Evolutionary conservation across 2,329 filamentous ascomycete genomes (phyloP).

Genomic region (Zymoseptoria passerinii): DNA sequence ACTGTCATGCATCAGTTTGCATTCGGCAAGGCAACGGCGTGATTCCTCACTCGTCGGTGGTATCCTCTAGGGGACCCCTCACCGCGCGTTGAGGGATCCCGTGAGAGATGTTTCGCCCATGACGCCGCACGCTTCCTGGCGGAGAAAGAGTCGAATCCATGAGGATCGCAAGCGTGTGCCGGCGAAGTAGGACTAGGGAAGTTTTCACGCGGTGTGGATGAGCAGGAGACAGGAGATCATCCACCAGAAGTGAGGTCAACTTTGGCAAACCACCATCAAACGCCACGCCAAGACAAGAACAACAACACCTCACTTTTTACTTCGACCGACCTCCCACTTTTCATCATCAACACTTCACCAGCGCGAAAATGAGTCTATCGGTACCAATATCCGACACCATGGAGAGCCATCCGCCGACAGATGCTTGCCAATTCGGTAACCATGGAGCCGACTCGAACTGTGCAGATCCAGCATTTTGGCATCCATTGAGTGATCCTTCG

Average conservation of each 20-base stretch:
- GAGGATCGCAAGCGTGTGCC: not conserved
- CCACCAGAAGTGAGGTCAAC: not conserved
- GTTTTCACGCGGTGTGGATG: too few species aligned
- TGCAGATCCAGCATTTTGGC: not conserved
- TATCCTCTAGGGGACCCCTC: conserved; percentile 63
- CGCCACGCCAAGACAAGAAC: not conserved
- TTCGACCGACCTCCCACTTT: too few species aligned
- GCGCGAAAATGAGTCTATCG: too few species aligned
- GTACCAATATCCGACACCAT: too few species aligned
- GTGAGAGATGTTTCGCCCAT: conserved; percentile 26
- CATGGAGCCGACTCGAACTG: not conserved
- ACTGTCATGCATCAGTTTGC: conserved; percentile 19
- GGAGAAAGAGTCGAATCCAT: conserved; percentile 24
- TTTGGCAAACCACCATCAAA: too few species aligned
- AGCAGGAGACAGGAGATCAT: not conserved
- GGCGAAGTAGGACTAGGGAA: too few species aligned
- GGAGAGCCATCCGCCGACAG: too few species aligned
- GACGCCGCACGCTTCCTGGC: conserved; percentile 22
- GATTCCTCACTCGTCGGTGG: conserved; percentile 56
- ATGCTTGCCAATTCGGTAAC: too few species aligned
- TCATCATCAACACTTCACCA: too few species aligned
- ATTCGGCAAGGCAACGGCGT: not conserved
- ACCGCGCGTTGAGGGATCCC: conserved; percentile 57
- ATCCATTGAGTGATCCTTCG: not conserved
- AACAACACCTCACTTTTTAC: not conserved